Evolutionary conservation across 148 eudicot genomes (phyloP).

Genomic region (Mesembryanthemum crystallinum): DNA sequence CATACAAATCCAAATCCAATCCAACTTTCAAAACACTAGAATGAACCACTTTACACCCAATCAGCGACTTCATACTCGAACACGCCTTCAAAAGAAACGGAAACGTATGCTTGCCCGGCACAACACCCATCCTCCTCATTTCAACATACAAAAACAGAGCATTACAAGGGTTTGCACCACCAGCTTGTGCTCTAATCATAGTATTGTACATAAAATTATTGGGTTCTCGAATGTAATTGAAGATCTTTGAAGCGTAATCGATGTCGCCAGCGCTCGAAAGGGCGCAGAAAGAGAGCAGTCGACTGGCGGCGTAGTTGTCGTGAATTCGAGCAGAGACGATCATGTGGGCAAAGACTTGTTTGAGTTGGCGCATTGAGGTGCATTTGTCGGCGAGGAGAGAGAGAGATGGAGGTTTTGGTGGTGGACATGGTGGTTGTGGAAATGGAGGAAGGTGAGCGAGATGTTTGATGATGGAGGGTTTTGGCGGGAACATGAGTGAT

Average conservation of each 20-base stretch:
- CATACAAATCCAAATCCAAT: constrained; percentile 53
- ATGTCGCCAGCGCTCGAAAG: constrained; percentile 55
- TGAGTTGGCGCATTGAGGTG: constrained; percentile 53
- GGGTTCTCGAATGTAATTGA: constrained; percentile 38
- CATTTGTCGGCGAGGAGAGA: constrained; percentile 61
- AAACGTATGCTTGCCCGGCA: constrained; percentile 67
- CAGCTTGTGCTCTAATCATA: constrained; percentile 60
- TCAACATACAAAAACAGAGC: constrained; percentile 50
- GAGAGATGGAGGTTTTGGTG: constrained; percentile 23
- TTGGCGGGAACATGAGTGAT: constrained; percentile 23
- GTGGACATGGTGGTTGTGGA: background rate
- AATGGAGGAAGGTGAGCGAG: constrained; percentile 1
- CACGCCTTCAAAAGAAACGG: constrained; percentile 72
- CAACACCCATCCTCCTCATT: constrained; percentile 45
- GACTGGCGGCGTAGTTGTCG: constrained; percentile 67
- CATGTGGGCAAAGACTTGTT: constrained; percentile 79
- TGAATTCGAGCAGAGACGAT: constrained; percentile 51
- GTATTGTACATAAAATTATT: constrained; percentile 82
- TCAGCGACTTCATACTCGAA: constrained; percentile 28
- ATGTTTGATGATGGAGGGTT: constrained; percentile 17
- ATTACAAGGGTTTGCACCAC: constrained; percentile 32
- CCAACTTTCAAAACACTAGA: constrained; percentile 50
- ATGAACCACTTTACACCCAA: constrained; percentile 49
- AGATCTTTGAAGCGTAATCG: constrained; percentile 49
- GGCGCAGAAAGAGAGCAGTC: constrained; percentile 55